Base-by-base conservation (phyloP, 2,329 filamentous ascomycete species). In the Phialemonium atrogriseum region DNA sequence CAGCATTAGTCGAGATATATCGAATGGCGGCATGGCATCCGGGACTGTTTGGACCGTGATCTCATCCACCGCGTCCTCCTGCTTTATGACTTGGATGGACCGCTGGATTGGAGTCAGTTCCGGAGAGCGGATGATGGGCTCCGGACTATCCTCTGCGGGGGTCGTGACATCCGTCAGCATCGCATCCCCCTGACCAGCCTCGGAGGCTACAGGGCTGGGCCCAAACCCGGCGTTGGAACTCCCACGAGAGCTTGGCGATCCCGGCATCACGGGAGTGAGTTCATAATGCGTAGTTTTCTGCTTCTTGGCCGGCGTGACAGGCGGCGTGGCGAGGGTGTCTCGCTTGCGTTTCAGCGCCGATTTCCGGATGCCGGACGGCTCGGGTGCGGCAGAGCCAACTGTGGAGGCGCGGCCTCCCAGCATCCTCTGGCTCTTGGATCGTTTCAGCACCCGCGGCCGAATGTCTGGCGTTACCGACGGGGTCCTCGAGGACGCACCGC, bases 391-490 rank as follows among this genome's bases (percentile, higher is more conserved):
- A 1, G 59, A 60, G 9, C 54, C 47, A 9, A 52, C 44, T 2
- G 57, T 56, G 4, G 54, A 59, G 7, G 53, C 51, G 10, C 55
- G 52, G 12, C 52, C 52, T 10, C 44, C 45, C 4, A 58, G 47
- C 14, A 55, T 42, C 5, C 43, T 50, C 41, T 59, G 39, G 19
- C 37, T 45, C 24, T 33, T 38, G 58, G 4, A 46, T 42, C 45
- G 51, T 45, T 64, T 71, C 16, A 52, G 52, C 14, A 76, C 52
- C 10, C 64, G 63, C 2, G 69, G 70, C 10, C 71, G 62, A 18
- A 74, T 64, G 17, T 70, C 66, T 2, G 73, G 73, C 0, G 66
- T 70, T 16, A 70, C 63, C 0, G 74, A 78, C 3, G 73, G 64
- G 5, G 70, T 73, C 37, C 74, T 60, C 12, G 74, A 79, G 5